Evolutionary conservation across 768 basidiomycete species (phyloP), one percentile per base, ranked within the genome.

Genomic region (Nidula microcarpa): DNA sequence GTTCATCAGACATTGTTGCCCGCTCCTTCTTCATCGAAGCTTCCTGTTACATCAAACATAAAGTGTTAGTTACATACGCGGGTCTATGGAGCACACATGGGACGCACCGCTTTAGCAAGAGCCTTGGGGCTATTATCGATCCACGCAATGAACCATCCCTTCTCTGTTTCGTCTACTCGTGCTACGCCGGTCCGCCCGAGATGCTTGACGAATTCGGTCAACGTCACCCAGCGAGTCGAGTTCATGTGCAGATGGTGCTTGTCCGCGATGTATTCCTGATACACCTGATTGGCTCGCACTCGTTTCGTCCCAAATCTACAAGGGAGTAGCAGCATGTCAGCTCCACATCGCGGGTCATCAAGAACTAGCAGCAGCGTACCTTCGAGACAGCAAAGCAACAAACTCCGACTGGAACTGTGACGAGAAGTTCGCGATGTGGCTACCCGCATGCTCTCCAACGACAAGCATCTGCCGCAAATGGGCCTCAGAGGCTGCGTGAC

Each of bases 221-320:
- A 79, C 10, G 97, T 97, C 32, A 98, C 92, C 94, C 96, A 99
- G 47, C 92, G 86, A 11, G 97, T 98, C 5, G 95, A 73, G 70
- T 99, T 99, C 97, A 99, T 99, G 74, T 99, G 97, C 33, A 97
- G 75, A 69, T 98, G 97, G 44, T 74, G 65, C 72, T 94, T 95
- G 73, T 98, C 95, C 53, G 89, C 80, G 59, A 99, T 99, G 70
- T 92, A 96, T 68, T 98, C 97, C 69, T 99, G 95, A 61, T 99
- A 99, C 11, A 98, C 96, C 46, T 84, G 86, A 65, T 99, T 99
- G 30, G 93, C 93, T 58, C 86, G 82, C 34, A 98, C 94, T 46
- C 97, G 89, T 67, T 98, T 96, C 3, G 97, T 98, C 9, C 91
- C 90, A 68, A 92, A 94, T 58, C 89, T 91, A 48, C 23, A 53